Percentiles rank a stretch among this genome's conserved stretches.
Conservation (phyloP, 352 stramenopile genomes). For the Phytophthora crassamura region DNA sequence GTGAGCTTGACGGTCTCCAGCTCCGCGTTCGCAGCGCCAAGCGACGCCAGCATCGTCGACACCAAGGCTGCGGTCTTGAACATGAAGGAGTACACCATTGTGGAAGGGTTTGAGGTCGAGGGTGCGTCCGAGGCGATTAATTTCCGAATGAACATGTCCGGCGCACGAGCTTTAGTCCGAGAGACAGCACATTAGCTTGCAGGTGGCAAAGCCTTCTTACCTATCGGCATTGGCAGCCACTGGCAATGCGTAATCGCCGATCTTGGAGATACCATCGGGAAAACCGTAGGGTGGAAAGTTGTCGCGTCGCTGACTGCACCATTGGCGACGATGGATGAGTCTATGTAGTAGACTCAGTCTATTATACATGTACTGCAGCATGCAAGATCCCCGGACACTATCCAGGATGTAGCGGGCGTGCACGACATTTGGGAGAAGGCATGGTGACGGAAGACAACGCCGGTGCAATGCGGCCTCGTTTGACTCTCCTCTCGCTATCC, state of each 20-base stretch:
- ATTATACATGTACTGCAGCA: conserved; percentile 3
- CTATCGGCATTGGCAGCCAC: too few species aligned
- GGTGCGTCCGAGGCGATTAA: conserved; percentile 26
- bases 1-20: conserved; percentile 51
- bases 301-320: conserved; percentile 16
- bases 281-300: conserved; percentile 27
- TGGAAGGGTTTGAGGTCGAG: not conserved
- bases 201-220: conserved; percentile 18
- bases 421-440: conserved; percentile 24
- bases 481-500: conserved; percentile 8
- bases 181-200: not conserved
- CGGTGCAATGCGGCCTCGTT: conserved; percentile 14
- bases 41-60: conserved; percentile 21
- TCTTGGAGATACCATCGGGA: conserved; percentile 32
- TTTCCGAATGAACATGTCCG: conserved; percentile 33
- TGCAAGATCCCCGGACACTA: conserved; percentile 1
- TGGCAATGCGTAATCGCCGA: conserved; percentile 29
- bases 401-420: not conserved
- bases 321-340: conserved; percentile 10
- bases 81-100: conserved; percentile 25
- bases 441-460: conserved; percentile 14
- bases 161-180: not conserved
- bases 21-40: conserved; percentile 36
- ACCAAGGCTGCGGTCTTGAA: conserved; percentile 30
- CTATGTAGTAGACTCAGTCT: too few species aligned